Conservation (phyloP, 1,284 basidiomycete species). For the Rhodotorula sp. region DNA sequence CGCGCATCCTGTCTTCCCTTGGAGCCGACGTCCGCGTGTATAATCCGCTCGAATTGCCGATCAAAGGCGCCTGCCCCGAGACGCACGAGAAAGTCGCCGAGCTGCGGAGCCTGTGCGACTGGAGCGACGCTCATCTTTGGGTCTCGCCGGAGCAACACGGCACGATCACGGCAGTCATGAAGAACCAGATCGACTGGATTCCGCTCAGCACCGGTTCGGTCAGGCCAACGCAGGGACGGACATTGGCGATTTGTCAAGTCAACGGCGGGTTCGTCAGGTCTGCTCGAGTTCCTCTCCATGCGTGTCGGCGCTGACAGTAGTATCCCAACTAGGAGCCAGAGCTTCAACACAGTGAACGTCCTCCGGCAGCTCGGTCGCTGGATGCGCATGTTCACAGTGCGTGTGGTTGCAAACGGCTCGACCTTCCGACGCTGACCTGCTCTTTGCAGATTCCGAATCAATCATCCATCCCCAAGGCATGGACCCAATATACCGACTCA, state of each 20-base stretch:
- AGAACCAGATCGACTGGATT: slow-evolving; percentile 52
- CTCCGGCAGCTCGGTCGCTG: slow-evolving; percentile 49
- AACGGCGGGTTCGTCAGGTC: slow-evolving; percentile 46
- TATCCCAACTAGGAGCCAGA: slow-evolving; percentile 36
- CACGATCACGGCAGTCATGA: slow-evolving; percentile 50
- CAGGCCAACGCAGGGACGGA: slow-evolving; percentile 51
- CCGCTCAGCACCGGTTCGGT: slow-evolving; percentile 49
- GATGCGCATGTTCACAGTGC: slow-evolving; percentile 47
- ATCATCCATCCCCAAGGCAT: slow-evolving; percentile 50
- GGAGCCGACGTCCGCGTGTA: slow-evolving; percentile 50
- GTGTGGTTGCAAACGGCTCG: too few species aligned
- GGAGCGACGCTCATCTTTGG: slow-evolving; percentile 49
- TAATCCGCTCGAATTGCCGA: slow-evolving; percentile 47
- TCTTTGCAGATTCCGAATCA: slow-evolving; percentile 47
- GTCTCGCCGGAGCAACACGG: slow-evolving; percentile 50
- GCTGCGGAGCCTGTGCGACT: slow-evolving; percentile 41
- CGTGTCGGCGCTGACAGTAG: not conserved
- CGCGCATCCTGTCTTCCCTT: slow-evolving; percentile 46
- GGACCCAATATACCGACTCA: slow-evolving; percentile 47
- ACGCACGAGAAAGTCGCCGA: slow-evolving; percentile 47
- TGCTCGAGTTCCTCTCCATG: not conserved
- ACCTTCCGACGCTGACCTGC: too few species aligned
- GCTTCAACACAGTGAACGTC: slow-evolving; percentile 51
- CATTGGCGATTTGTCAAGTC: slow-evolving; percentile 47
- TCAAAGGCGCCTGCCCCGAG: slow-evolving; percentile 49